phyloP scores from a whole-genome alignment of 805 yeast species.

The Yueomyces sinensis region DNA sequence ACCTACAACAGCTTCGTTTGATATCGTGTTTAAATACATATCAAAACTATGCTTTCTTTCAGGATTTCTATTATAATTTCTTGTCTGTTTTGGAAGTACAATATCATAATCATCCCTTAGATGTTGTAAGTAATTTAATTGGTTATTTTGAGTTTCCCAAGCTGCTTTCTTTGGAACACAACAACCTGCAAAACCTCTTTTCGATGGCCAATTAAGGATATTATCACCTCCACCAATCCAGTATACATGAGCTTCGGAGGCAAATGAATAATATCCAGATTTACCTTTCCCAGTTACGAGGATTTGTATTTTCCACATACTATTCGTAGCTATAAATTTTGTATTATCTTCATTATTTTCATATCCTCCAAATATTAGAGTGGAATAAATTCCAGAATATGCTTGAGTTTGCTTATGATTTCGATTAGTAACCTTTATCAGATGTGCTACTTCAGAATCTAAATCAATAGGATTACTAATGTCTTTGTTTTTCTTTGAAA shows the following conservation, averaged over 20 bases:
- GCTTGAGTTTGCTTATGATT: not conserved
- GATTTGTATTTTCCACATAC: slow-evolving; percentile 30
- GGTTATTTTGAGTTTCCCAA: not conserved
- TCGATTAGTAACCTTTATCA: not conserved
- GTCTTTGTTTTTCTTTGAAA: not conserved
- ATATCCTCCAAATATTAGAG: slow-evolving; percentile 37
- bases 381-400: not conserved
- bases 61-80: no score
- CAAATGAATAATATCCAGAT: slow-evolving; percentile 23
- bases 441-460: not conserved
- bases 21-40: no score
- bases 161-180: slow-evolving; percentile 6
- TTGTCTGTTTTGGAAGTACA: not conserved
- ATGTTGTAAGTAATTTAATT: not conserved
- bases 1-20: not conserved
- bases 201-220: slow-evolving; percentile 14
- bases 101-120: not conserved
- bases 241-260: slow-evolving; percentile 24
- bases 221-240: slow-evolving; percentile 8
- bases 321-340: slow-evolving; percentile 24
- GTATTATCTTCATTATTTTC: slow-evolving; percentile 13
- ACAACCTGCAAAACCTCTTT: slow-evolving; percentile 25
- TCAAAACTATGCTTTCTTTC: no score
- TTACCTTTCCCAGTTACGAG: slow-evolving; percentile 25
- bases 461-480: not conserved